phyloP scores from a whole-genome alignment of 306 rosid genomes.

The barrel medic (Medicago truncatula) region MtrunA17r5.0-ANR NC_053044.1:44487501-44488000 shows the following conservation, averaged over 20 bases:
- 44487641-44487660: conserved; percentile 46
- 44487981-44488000: not conserved
- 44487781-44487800: conserved; percentile 79
- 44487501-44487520: not conserved
- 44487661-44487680: conserved; percentile 87
- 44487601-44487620: conserved; percentile 70
- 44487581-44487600: conserved; percentile 67
- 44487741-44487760: conserved; percentile 70
- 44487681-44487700: conserved; percentile 85
- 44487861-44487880: conserved; percentile 72
- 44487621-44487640: conserved; percentile 79
- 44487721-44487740: conserved; percentile 83
- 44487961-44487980: not conserved
- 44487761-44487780: conserved; percentile 70
- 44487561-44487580: conserved; percentile 49
- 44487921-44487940: not conserved
- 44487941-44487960: not conserved
- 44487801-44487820: conserved; percentile 86
- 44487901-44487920: not conserved
- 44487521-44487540: too few species aligned
- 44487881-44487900: conserved; percentile 31
- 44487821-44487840: conserved; percentile 70
- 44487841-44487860: conserved; percentile 51
- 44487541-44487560: not conserved
- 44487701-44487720: conserved; percentile 86